Percentiles rank a stretch among this genome's conserved stretches.
phyloP scores from a whole-genome alignment of 768 basidiomycete genomes.

The Russula olivacea region DNA sequence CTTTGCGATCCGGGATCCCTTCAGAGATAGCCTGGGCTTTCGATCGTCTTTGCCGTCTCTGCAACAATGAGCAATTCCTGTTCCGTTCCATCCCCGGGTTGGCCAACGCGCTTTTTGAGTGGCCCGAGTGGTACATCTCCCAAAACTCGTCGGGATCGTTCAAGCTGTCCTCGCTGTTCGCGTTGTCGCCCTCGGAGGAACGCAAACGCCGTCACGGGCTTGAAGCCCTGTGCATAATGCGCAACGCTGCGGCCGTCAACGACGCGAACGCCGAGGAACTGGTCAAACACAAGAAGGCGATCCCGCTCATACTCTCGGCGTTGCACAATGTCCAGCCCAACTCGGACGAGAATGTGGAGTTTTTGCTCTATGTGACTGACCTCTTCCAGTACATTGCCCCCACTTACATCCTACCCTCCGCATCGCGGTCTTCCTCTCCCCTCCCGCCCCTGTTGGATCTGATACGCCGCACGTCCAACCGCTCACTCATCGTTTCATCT shows the following conservation, averaged over 20 bases:
- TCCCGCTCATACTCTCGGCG: conserved; percentile 59
- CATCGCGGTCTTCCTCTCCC: conserved; percentile 40
- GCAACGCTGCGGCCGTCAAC: conserved; percentile 73
- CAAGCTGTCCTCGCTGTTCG: conserved; percentile 43
- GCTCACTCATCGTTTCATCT: conserved; percentile 66
- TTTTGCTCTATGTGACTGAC: conserved; percentile 65
- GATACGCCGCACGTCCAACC: conserved; percentile 55
- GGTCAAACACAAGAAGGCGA: conserved; percentile 50
- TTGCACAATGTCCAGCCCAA: conserved; percentile 55
- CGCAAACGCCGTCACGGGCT: conserved; percentile 68
- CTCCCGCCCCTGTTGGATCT: conserved; percentile 52
- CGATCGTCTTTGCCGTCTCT: conserved; percentile 76
- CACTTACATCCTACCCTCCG: conserved; percentile 37
- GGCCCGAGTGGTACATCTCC: conserved; percentile 79
- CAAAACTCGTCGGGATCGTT: conserved; percentile 19
- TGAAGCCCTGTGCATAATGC: conserved; percentile 78
- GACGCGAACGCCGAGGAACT: conserved; percentile 63
- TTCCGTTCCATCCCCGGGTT: conserved; percentile 70
- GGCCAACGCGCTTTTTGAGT: conserved; percentile 77
- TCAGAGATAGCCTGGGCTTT: conserved; percentile 87
- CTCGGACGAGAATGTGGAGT: conserved; percentile 65
- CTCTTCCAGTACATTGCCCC: conserved; percentile 58
- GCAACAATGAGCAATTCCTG: conserved; percentile 69
- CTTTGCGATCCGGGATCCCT: conserved; percentile 76
- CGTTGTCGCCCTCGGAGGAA: conserved; percentile 44